A percentile compares a stretch with the other conserved stretches of the same genome.
Conservation (phyloP, 805 yeast genomes). For the Wickerhamomyces alni region DNA sequence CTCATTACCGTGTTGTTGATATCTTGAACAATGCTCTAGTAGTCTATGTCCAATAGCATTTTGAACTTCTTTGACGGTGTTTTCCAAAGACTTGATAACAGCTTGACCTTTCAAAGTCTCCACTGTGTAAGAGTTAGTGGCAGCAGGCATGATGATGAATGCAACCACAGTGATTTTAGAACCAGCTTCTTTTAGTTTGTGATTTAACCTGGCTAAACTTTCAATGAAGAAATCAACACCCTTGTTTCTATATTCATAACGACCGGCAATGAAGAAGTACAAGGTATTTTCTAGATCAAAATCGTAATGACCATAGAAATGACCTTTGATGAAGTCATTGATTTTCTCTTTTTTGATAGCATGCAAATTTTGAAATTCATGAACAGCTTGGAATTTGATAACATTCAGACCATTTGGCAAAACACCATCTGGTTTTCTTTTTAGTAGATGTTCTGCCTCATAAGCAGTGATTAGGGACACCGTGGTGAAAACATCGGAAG, state of each 20-base stretch:
- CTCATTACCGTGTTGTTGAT: conserved; percentile 51
- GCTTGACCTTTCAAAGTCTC: conserved; percentile 97
- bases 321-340: conserved; percentile 93
- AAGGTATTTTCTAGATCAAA: conserved; percentile 91
- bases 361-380: conserved; percentile 95
- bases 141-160: conserved; percentile 96
- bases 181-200: conserved; percentile 71
- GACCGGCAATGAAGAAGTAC: conserved; percentile 93
- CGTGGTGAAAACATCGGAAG: conserved; percentile 95
- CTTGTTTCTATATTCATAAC: conserved; percentile 94
- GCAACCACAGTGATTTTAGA: conserved; percentile 94
- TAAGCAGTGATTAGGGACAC: conserved; percentile 97
- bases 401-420: conserved; percentile 95
- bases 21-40: conserved; percentile 84
- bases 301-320: conserved; percentile 93
- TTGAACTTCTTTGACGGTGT: conserved; percentile 84
- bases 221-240: conserved; percentile 96
- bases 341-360: conserved; percentile 87
- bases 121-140: conserved; percentile 88
- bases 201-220: conserved; percentile 86
- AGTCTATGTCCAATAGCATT: conserved; percentile 78
- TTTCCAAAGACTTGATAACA: conserved; percentile 84
- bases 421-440: conserved; percentile 96
- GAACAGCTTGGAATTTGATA: conserved; percentile 93
- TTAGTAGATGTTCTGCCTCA: conserved; percentile 87